A percentile compares a stretch with the other conserved stretches of the same genome.
These are phyloP conservation scores for Trichoderma sp. DNA, from an alignment of 2,329 filamentous ascomycete species.

Conservation along the genomic window DNA sequence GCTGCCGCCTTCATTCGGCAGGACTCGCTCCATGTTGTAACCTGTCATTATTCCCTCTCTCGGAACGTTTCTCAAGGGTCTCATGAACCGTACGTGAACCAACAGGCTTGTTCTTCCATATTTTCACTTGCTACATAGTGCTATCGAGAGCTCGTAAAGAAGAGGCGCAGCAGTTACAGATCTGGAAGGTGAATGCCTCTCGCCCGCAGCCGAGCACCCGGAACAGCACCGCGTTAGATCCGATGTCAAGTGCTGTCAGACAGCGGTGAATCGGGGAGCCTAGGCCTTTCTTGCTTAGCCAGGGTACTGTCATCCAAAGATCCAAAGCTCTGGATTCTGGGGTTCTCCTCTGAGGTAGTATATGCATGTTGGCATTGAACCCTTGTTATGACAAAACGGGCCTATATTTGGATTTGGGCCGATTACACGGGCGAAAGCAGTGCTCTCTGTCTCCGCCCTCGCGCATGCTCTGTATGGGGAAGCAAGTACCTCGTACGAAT, in stretches of 20 bases:
- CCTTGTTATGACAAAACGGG: background rate
- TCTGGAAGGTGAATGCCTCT: slow-evolving; percentile 8
- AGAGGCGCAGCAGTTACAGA: background rate
- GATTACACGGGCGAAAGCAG: slow-evolving; percentile 3
- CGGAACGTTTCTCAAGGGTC: background rate
- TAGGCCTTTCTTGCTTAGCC: background rate
- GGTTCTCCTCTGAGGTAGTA: no score
- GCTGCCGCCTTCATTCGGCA: background rate
- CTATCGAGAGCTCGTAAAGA: no score
- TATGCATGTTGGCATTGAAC: background rate
- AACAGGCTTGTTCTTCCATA: background rate
- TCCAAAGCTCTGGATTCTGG: background rate
- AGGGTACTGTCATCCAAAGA: background rate
- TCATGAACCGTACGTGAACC: background rate
- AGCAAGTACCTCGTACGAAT: background rate
- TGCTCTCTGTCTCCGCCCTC: background rate
- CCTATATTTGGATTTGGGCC: slow-evolving; percentile 7
- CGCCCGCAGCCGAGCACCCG: background rate
- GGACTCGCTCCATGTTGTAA: background rate
- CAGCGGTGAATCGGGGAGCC: slow-evolving; percentile 15
- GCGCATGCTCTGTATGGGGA: background rate
- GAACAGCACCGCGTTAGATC: background rate
- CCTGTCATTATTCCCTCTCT: slow-evolving; percentile 9
- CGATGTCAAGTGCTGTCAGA: background rate
- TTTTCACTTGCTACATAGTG: no score